A percentile compares a stretch with the other conserved stretches of the same genome.
These are phyloP conservation scores for Stylosanthes scabra DNA, from an alignment of 331 rosid species.

Conservation along the genomic window DNA sequence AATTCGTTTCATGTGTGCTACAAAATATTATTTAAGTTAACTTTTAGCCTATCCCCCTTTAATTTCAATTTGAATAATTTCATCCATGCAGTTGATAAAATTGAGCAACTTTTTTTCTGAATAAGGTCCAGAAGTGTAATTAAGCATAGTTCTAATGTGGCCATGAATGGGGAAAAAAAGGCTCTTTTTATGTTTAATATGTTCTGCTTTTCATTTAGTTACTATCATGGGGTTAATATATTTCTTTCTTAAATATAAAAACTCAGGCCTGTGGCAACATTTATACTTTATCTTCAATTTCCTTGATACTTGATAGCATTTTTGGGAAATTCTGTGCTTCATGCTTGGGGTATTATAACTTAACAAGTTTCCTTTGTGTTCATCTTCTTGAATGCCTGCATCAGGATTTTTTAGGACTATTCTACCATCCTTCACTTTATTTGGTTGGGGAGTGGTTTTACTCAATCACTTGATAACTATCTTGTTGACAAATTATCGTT, in stretches of 20 bases:
- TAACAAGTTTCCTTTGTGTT: constrained; percentile 3
- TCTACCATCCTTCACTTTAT: constrained; percentile 28
- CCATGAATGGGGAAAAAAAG: constrained; percentile 9
- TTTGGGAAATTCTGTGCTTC: background rate
- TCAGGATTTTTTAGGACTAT: too few relatives aligned
- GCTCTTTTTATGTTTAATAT: background rate
- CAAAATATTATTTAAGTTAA: constrained; percentile 25
- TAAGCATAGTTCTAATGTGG: background rate
- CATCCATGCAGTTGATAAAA: constrained; percentile 2
- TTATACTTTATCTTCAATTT: constrained; percentile 4
- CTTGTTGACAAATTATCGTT: constrained; percentile 7
- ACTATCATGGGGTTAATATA: constrained; percentile 1
- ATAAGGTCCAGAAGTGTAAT: constrained; percentile 15
- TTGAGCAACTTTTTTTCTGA: background rate
- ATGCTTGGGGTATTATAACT: background rate
- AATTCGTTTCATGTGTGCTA: constrained; percentile 12
- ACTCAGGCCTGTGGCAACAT: constrained; percentile 16
- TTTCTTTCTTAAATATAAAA: constrained; percentile 6
- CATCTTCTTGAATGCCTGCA: constrained; percentile 26
- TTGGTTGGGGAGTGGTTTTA: constrained; percentile 30
- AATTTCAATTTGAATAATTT: constrained; percentile 16
- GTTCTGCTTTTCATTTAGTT: constrained; percentile 16
- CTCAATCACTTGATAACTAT: constrained; percentile 10
- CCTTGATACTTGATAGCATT: background rate
- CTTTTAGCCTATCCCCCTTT: constrained; percentile 15